A percentile compares a stretch with the other conserved stretches of the same genome.
These are phyloP conservation scores for Cicer yamashitae DNA, from an alignment of 306 rosid genomes.

Conservation along the genomic window DNA sequence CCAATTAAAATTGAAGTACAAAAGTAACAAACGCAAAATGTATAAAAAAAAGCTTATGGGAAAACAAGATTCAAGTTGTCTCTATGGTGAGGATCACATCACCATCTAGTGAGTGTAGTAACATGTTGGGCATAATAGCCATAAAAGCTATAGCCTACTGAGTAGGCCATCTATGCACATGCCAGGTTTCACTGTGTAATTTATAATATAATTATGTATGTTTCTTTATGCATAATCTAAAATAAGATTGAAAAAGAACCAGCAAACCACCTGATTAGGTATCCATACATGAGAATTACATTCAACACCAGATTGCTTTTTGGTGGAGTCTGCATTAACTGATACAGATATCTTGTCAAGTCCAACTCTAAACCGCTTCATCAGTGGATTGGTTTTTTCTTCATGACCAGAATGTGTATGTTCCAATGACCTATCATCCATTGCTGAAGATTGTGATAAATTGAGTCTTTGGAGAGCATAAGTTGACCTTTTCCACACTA, in stretches of 20 bases:
- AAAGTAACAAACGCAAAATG: slow-evolving; percentile 13
- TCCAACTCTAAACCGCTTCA: slow-evolving; percentile 73
- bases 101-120: slow-evolving; percentile 2
- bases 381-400: slow-evolving; percentile 56
- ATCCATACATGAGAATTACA: slow-evolving; percentile 70
- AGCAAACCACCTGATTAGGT: slow-evolving; percentile 60
- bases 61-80: slow-evolving; percentile 18
- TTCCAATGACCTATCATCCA: slow-evolving; percentile 58
- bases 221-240: not conserved
- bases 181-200: not conserved
- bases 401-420: slow-evolving; percentile 54
- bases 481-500: slow-evolving; percentile 70
- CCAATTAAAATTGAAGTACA: not conserved
- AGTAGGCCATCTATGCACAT: not conserved
- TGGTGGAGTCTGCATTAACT: slow-evolving; percentile 49
- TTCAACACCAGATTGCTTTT: slow-evolving; percentile 67
- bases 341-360: slow-evolving; percentile 64
- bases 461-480: slow-evolving; percentile 46
- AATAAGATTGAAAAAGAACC: slow-evolving; percentile 17
- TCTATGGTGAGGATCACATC: not conserved
- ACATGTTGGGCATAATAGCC: not conserved
- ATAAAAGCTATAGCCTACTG: not conserved
- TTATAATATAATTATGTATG: not conserved
- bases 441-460: slow-evolving; percentile 56
- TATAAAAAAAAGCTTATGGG: not conserved